Conservation (phyloP, 2,329 filamentous ascomycete species). For the Cladosporium velox region DNA sequence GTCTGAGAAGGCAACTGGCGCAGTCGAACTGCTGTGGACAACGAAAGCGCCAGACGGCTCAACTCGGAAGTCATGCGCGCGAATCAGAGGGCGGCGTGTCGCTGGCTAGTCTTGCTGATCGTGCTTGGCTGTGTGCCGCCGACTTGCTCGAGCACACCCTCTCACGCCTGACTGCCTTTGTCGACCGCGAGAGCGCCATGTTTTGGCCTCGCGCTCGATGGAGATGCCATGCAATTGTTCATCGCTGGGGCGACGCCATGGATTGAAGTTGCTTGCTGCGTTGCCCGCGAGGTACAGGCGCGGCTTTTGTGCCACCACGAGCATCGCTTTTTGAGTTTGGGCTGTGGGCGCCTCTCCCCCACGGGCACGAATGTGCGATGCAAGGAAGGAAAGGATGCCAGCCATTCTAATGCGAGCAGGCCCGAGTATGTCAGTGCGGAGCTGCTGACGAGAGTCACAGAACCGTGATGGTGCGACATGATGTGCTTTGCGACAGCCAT, state of each 20-base stretch:
- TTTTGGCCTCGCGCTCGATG: not conserved
- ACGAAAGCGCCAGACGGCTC: conserved; percentile 20
- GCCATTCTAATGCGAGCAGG: conserved; percentile 13
- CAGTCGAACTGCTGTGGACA: conserved; percentile 20
- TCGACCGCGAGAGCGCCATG: not conserved
- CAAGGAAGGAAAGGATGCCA: conserved; percentile 18
- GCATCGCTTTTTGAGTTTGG: conserved; percentile 18
- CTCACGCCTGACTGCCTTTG: conserved; percentile 3
- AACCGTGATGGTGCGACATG: conserved; percentile 10
- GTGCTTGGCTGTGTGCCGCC: conserved; percentile 20
- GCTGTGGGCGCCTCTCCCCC: conserved; percentile 18
- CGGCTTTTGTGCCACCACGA: conserved; percentile 11
- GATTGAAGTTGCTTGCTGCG: conserved; percentile 12
- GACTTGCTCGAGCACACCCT: conserved; percentile 20
- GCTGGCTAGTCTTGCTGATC: conserved; percentile 11
- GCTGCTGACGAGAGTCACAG: conserved; percentile 6
- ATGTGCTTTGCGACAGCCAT: not conserved
- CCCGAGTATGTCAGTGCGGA: not conserved
- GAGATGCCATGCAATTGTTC: not conserved
- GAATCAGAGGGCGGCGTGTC: conserved; percentile 12
- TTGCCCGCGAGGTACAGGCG: conserved; percentile 18
- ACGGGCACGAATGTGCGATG: conserved; percentile 14
- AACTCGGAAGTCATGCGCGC: conserved; percentile 19
- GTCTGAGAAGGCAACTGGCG: conserved; percentile 16
- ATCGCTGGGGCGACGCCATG: conserved; percentile 11